Base-by-base conservation (phyloP, 768 basidiomycete genomes). In the Naematelia aurantialba region DNA sequence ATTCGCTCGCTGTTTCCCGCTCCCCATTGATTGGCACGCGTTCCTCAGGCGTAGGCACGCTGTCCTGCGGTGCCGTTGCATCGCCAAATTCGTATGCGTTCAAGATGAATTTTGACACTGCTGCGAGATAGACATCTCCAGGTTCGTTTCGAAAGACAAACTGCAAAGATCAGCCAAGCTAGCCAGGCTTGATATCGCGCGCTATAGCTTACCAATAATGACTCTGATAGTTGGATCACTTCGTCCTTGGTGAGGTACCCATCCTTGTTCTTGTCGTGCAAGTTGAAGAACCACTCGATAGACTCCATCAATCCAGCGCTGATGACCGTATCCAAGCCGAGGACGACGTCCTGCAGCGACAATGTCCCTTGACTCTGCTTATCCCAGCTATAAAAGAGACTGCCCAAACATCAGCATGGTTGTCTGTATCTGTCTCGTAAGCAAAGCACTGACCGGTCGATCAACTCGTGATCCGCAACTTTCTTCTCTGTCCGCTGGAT, bases 1-100 rank as follows among this genome's bases (percentile, higher is more conserved):
- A 55, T 78, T 80, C 47, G 21, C 65, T 48, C 56, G 79, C 62
- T 45, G 73, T 62, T 55, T 69, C 60, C 3, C 61, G 60, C 49
- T 75, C 73, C 25, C 75, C 75, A 52, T 66, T 64, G 55, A 72
- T 64, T 1, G 57, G 63, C 44, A 53, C 55, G 31, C 49, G 31
- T 24, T 63, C 70, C 17, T 30, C 57, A 3, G 52, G 45, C 2
- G 45, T 22, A 17, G 62, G 65, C 22, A 67, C 45, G 48, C 69
- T 66, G 26, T 52, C 60, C 49, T 68, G 65, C 2, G 72, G 73
- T 17, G 70, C 70, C 77, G 80, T 71, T 25, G 91, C 87, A 78
- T 96, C 92, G 1, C 92, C 96, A 58, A 93, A 97, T 72, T 99
- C 96, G 69, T 97, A 99, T 0, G 94, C 91, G 69, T 99, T 98